These are phyloP conservation scores for Chrysanthemum seticuspe DNA, from an alignment of 129 eudicot species.

Conservation along the genomic window DNA sequence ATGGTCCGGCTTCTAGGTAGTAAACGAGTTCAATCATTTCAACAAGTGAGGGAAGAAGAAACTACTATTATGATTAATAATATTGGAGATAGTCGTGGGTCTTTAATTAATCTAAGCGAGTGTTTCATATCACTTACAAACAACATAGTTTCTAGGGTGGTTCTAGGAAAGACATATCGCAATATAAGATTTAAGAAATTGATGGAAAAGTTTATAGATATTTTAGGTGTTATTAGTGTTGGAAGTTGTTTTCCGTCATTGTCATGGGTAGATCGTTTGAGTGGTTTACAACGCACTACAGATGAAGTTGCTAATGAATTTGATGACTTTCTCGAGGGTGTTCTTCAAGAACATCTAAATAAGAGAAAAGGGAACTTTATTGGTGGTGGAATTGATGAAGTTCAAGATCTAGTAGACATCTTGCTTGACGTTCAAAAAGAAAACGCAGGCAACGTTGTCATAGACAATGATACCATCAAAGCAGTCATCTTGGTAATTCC, in stretches of 20 bases:
- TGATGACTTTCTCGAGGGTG: conserved; percentile 34
- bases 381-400: not conserved
- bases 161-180: conserved; percentile 23
- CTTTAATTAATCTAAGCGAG: conserved; percentile 15
- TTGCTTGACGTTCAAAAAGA: conserved; percentile 33
- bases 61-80: not conserved
- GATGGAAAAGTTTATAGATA: not conserved
- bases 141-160: conserved; percentile 25
- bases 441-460: not conserved
- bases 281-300: conserved; percentile 21
- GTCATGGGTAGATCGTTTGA: conserved; percentile 29
- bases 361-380: not conserved
- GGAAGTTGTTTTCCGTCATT: conserved; percentile 37
- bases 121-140: not conserved
- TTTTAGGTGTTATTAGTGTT: conserved; percentile 1
- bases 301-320: conserved; percentile 12
- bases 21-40: conserved; percentile 28
- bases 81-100: conserved; percentile 20
- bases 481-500: conserved; percentile 30
- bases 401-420: conserved; percentile 32
- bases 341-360: conserved; percentile 21
- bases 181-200: not conserved
- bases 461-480: conserved; percentile 33
- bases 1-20: conserved; percentile 27
- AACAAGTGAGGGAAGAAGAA: conserved; percentile 33